Evolutionary conservation across 2,329 filamentous ascomycete genomes (phyloP).

Genomic region (Alternaria atra): DNA sequence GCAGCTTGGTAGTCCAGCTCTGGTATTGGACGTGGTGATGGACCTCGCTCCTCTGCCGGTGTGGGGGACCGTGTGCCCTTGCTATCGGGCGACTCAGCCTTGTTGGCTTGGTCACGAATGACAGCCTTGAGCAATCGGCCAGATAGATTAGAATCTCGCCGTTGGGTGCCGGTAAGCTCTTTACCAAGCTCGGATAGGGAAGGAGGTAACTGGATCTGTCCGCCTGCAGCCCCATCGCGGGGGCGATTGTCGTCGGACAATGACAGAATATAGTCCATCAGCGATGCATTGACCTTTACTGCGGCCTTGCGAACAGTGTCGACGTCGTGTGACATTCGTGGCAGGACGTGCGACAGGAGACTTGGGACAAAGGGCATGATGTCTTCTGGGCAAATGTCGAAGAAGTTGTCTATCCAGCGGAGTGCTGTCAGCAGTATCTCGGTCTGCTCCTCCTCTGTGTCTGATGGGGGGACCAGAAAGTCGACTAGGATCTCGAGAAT

Average conservation of each 20-base stretch:
- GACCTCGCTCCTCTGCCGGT: slow-evolving; percentile 56
- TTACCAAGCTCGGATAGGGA: slow-evolving; percentile 51
- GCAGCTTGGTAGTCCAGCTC: slow-evolving; percentile 97
- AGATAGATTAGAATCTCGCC: slow-evolving; percentile 51
- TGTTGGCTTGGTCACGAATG: slow-evolving; percentile 44
- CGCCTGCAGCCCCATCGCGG: slow-evolving; percentile 52
- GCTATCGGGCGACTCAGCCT: slow-evolving; percentile 37
- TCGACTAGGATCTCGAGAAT: slow-evolving; percentile 91
- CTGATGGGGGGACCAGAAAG: slow-evolving; percentile 82
- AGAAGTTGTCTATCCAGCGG: slow-evolving; percentile 94
- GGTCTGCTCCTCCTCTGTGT: slow-evolving; percentile 69
- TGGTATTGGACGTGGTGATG: slow-evolving; percentile 56
- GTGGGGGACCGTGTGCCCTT: slow-evolving; percentile 51
- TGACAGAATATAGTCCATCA: slow-evolving; percentile 95
- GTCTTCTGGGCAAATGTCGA: slow-evolving; percentile 97
- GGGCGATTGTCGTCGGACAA: slow-evolving; percentile 70
- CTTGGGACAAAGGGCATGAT: slow-evolving; percentile 94
- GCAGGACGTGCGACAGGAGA: slow-evolving; percentile 88
- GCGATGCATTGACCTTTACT: slow-evolving; percentile 84
- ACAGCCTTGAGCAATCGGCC: slow-evolving; percentile 46
- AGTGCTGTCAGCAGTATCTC: slow-evolving; percentile 90
- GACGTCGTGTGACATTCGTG: slow-evolving; percentile 90
- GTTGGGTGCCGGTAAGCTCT: slow-evolving; percentile 53
- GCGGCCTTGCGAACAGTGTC: slow-evolving; percentile 90
- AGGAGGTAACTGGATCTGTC: slow-evolving; percentile 55